phyloP scores from a whole-genome alignment of 2,329 filamentous ascomycete genomes.

The Juglanconis oblonga region DNA sequence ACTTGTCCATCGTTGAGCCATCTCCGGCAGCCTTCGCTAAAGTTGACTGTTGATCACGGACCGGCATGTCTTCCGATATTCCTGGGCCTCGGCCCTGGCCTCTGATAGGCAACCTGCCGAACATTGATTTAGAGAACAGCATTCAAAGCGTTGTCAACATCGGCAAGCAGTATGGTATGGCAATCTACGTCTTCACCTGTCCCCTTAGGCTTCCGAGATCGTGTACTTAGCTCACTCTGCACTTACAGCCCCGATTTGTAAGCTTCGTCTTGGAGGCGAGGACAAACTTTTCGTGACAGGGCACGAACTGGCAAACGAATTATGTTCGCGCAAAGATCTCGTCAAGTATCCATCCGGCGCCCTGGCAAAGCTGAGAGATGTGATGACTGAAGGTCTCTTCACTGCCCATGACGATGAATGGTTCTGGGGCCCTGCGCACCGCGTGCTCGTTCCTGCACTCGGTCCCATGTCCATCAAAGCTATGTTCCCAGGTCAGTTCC shows the following conservation, averaged over 20 bases:
- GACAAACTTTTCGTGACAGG: conserved; percentile 1
- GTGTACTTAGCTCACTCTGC: neutral
- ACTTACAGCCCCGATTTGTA: neutral
- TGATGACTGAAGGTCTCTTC: neutral
- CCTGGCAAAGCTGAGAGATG: neutral
- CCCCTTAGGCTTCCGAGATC: neutral
- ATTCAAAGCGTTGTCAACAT: neutral
- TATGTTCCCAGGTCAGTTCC: neutral
- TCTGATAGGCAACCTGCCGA: neutral
- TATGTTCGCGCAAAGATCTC: conserved; percentile 2
- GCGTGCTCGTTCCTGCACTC: conserved; percentile 3
- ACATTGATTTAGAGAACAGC: neutral
- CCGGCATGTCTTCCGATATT: neutral
- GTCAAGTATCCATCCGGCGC: conserved; percentile 2
- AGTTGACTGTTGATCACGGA: neutral
- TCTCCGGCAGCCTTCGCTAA: neutral
- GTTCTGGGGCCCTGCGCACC: conserved; percentile 2
- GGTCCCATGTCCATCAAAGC: conserved; percentile 2
- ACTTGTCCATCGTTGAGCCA: too few relatives aligned
- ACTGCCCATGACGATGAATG: neutral
- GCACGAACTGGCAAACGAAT: neutral
- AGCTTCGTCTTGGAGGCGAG: neutral
- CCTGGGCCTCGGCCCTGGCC: neutral
- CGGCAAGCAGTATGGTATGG: neutral
- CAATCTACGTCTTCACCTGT: neutral